Percentiles rank a stretch among this genome's conserved stretches.
Evolutionary conservation across 2,329 filamentous ascomycete genomes (phyloP).

Genomic region (Penicillium hesseltinei): DNA sequence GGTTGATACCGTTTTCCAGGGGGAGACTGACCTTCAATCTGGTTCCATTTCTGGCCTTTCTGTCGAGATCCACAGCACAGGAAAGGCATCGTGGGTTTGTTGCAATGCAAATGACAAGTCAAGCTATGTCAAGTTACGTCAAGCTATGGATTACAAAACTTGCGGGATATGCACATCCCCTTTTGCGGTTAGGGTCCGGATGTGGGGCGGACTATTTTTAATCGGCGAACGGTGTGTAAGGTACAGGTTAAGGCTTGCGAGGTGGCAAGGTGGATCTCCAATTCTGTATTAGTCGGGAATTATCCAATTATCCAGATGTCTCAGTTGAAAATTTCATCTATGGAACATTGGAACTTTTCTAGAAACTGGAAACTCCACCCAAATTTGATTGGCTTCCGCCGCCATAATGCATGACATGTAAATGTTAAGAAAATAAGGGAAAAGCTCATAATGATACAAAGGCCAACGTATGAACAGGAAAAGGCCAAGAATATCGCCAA

Average conservation of each 20-base stretch:
- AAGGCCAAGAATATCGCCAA: background rate
- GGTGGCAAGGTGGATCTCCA: background rate
- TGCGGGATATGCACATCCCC: background rate
- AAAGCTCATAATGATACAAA: background rate
- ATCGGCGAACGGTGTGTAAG: background rate
- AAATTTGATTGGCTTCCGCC: background rate
- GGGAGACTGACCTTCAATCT: conserved; percentile 3
- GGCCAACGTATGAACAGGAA: background rate
- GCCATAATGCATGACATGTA: background rate
- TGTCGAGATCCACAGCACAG: conserved; percentile 4
- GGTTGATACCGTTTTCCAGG: background rate
- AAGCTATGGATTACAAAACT: background rate
- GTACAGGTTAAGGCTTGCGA: no score
- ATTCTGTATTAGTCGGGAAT: background rate
- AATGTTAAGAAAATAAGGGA: background rate
- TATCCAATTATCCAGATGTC: background rate
- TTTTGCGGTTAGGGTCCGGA: background rate
- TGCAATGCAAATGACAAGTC: background rate
- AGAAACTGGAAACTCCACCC: background rate
- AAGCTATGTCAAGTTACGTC: background rate
- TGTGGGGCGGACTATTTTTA: background rate
- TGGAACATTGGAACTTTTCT: background rate
- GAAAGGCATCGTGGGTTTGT: background rate
- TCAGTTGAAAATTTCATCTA: background rate
- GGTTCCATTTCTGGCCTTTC: conserved; percentile 1